Conservation (phyloP, 2,329 filamentous ascomycete genomes). For the Ceratocystis lukuohia region DNA sequence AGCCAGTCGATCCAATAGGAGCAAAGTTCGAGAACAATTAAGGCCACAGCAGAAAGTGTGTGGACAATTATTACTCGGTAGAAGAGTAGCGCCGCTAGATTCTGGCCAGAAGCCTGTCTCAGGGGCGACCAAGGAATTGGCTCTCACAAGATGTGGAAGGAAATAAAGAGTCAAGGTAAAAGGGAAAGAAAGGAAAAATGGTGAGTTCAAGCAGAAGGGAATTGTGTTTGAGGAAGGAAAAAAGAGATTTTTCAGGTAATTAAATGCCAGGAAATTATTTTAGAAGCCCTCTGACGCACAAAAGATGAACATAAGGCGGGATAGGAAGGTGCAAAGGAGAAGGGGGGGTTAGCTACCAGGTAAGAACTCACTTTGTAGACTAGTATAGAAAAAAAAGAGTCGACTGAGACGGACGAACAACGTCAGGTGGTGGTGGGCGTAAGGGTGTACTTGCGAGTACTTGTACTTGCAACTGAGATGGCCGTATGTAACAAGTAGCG, state of each 20-base stretch:
- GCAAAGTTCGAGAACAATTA: not conserved
- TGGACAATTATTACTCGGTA: not conserved
- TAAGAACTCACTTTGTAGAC: not conserved
- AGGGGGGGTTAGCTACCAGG: not conserved
- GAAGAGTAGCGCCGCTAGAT: not conserved
- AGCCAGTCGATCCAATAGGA: not conserved
- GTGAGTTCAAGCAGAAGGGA: slow-evolving; percentile 1
- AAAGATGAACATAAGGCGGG: not conserved
- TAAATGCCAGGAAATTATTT: not conserved
- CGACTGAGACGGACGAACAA: not conserved
- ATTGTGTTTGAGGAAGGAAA: not conserved
- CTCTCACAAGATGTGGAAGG: not conserved
- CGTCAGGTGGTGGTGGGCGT: not conserved
- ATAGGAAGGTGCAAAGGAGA: slow-evolving; percentile 5
- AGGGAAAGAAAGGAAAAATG: slow-evolving; percentile 10
- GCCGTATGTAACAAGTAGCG: not conserved
- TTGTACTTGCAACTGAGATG: not conserved
- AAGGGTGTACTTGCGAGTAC: not conserved
- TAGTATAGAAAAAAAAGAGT: not conserved
- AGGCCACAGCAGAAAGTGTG: not conserved
- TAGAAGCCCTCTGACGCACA: not conserved
- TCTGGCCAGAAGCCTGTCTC: slow-evolving; percentile 6
- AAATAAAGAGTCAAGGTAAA: not conserved
- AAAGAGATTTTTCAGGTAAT: not conserved
- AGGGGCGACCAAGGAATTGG: slow-evolving; percentile 8